Base-by-base conservation (phyloP, 306 rosid species). In the Sechiopsis laciniata region DNA sequence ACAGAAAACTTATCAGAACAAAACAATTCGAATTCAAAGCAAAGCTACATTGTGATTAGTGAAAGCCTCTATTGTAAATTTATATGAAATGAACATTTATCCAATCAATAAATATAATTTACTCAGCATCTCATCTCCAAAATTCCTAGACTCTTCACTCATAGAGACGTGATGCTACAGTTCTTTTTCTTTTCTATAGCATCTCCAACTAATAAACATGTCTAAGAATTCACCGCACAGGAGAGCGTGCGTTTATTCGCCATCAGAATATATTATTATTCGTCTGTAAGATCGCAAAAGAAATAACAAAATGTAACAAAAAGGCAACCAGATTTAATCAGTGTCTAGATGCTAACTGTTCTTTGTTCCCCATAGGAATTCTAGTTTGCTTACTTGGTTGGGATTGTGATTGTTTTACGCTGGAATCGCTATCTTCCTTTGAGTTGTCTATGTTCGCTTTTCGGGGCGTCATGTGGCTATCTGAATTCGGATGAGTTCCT, bases 321-420 rank as follows among this genome's bases (percentile, higher is more conserved):
- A 58, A 1, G 10, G 56, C 37, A 56, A 48, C 17, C n/a, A 26
- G 21, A 48, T 73, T 63, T 42, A 56, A 75, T 86, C 84, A 85
- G 57, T 86, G 88, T 83, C 90, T 75, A 72, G 79, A 72, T 56
- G 91, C 75, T 78, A 89, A 88, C 79, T 76, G 87, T 79, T 91
- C 89, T 74, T 85, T 77, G 67, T 78, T 83, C 77, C 89, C 88
- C 7, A 85, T 55, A 66, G 88, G 85, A 72, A 84, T 75, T 55
- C 85, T 71, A 74, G 83, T 60, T 64, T 71, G 77, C 74, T 78
- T 72, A 80, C 83, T 79, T 74, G 84, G 64, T 78, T 79, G 88
- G 66, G 85, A 77, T 12, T 83, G 86, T 8, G 88, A 62, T 77
- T 83, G 84, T 52, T 65, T 81, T 63, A 55, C 45, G 19, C 54